Conservation (phyloP, 2,329 filamentous ascomycete species). For the Pseudogymnoascus destructans region DNA sequence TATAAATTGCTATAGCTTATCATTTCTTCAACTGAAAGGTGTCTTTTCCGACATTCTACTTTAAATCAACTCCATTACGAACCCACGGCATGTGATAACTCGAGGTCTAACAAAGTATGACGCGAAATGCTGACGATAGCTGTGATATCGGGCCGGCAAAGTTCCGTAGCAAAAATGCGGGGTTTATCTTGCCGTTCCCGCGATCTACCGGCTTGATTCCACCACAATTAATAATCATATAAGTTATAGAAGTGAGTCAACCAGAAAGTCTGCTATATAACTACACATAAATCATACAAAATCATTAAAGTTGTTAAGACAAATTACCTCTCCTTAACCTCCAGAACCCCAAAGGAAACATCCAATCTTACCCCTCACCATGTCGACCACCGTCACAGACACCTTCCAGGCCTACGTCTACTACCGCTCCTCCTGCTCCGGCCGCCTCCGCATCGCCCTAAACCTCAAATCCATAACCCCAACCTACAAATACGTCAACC, state of each 20-base stretch:
- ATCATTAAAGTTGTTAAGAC: neutral
- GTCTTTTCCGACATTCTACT: neutral
- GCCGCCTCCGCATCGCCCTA: slow-evolving; percentile 46
- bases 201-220: neutral
- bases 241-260: neutral
- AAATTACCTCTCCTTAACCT: neutral
- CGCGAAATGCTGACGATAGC: neutral
- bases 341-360: neutral
- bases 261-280: neutral
- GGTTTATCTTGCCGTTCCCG: neutral
- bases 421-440: slow-evolving; percentile 50
- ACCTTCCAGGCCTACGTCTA: slow-evolving; percentile 34
- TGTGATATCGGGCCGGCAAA: neutral
- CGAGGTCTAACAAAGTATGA: neutral
- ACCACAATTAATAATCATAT: neutral
- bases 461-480: slow-evolving; percentile 40
- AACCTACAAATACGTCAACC: slow-evolving; percentile 36
- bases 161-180: neutral
- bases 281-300: neutral
- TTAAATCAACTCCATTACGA: neutral
- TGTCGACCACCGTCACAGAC: neutral
- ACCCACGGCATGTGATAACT: neutral
- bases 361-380: neutral
- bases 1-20: neutral
- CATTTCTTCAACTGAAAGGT: neutral